Conservation (phyloP, 2,329 filamentous ascomycete species). For the Aspergillus niger region DNA sequence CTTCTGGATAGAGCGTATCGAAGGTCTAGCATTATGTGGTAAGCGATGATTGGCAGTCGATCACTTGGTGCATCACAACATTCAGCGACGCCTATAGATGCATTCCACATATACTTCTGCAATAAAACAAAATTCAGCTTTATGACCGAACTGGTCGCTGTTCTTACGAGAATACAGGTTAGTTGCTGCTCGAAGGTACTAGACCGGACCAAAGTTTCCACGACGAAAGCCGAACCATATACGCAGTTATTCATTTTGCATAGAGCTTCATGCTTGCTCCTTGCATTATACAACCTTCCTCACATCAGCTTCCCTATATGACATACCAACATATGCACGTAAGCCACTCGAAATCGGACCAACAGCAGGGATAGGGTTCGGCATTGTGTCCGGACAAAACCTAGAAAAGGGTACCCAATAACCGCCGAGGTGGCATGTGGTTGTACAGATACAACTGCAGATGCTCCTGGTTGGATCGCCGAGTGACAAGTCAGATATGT, state of each 20-base stretch:
- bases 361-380: neutral
- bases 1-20: no score
- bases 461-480: neutral
- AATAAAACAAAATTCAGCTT: no score
- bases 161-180: no score
- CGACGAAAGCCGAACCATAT: no score
- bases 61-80: no score
- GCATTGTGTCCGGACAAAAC: neutral
- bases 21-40: no score
- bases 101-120: no score
- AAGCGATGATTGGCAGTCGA: no score
- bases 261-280: neutral
- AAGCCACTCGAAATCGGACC: neutral
- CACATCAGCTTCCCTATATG: neutral
- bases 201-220: no score
- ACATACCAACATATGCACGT: neutral
- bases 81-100: no score
- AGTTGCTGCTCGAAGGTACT: no score
- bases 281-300: neutral
- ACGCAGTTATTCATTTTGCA: neutral
- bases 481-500: constrained; percentile 1
- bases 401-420: neutral
- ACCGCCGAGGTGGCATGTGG: neutral
- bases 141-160: no score
- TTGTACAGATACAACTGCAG: neutral